Evolutionary conservation across 2,329 filamentous ascomycete species (phyloP).

Genomic region (Colletotrichum tanaceti): DNA sequence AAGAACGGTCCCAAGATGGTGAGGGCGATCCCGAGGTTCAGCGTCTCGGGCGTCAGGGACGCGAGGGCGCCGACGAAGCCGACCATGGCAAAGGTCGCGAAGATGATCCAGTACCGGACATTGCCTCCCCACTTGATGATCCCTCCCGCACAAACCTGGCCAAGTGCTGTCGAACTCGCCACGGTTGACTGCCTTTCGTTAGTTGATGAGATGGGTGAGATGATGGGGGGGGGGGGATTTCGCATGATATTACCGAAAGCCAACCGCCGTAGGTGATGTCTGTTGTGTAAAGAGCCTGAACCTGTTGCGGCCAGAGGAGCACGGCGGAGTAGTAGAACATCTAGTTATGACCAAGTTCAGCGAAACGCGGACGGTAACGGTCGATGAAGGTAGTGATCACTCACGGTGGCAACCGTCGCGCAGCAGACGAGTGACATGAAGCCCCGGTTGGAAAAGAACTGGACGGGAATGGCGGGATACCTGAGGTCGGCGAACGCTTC

Average conservation of each 20-base stretch:
- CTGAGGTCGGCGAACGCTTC: conserved; percentile 51
- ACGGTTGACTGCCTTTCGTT: conserved; percentile 47
- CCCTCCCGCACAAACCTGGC: conserved; percentile 49
- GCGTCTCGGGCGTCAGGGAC: conserved; percentile 48
- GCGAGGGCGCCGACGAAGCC: conserved; percentile 51
- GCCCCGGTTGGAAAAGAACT: conserved; percentile 52
- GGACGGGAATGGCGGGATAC: conserved; percentile 52
- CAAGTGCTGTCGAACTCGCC: conserved; percentile 49
- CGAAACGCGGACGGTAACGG: not conserved
- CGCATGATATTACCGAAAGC: conserved; percentile 49
- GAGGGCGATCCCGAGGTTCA: conserved; percentile 49
- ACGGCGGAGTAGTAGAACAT: conserved; percentile 51
- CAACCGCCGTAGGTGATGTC: conserved; percentile 52
- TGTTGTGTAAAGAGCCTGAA: conserved; percentile 50
- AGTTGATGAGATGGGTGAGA: not conserved
- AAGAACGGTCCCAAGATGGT: conserved; percentile 53
- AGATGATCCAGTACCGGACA: conserved; percentile 52
- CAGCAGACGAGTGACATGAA: conserved; percentile 52
- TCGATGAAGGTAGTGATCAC: conserved; percentile 7
- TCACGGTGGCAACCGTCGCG: conserved; percentile 50
- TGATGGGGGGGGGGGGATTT: not conserved
- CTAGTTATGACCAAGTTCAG: conserved; percentile 29
- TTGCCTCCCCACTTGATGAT: conserved; percentile 51
- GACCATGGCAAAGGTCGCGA: conserved; percentile 52
- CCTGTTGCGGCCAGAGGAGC: conserved; percentile 52